Evolutionary conservation across 768 basidiomycete species (phyloP), one percentile per base, ranked within the genome.

Genomic region (Lepiota brunneoincarnata): DNA sequence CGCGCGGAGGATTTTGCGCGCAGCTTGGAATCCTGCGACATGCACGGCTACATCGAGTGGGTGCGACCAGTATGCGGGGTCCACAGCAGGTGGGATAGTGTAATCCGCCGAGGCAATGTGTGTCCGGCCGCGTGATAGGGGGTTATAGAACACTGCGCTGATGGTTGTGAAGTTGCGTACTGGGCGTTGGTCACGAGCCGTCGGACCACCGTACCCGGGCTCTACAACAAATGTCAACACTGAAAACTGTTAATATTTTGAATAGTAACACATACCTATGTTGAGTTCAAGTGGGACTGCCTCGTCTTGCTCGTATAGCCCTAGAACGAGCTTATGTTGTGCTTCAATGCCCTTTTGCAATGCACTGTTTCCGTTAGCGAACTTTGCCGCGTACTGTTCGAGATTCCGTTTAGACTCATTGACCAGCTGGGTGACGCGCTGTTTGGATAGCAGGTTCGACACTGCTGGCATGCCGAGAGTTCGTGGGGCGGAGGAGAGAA

Each of bases 1-100:
- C 0, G 64, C 58, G 0, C 59, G 54, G 0, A 70, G 63, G 59
- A 70, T 66, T 49, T 51, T 62, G 15, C 70, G 62, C 3, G 61
- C 65, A 31, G 70, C 65, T 49, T 72, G 64, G 28, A 71, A 58
- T 1, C 64, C 67, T 21, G 63, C 67, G 15, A 70, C 64, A 18
- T 73, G 67, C 2, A 68, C 55, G 1, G 65, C 61, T 9, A 67
- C 51, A 54, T 74, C 73, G 12, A 68, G 42, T 1, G 68, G 65
- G 48, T 71, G 69, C 0, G 65, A 49, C 57, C 71, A 70, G 54
- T 74, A 82, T 38, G 75, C 75, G 0, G 81, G 79, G 61, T 84
- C 75, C 56, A 83, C 79, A 3, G 64, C 61, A 0, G 82, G 80
- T 20, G 68, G 56, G n/a, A 64, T 61, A 55, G 72, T 72, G 1